These are phyloP conservation scores for Fusarium subglutinans DNA, from an alignment of 2,329 filamentous ascomycete genomes.

Conservation along the genomic window DNA sequence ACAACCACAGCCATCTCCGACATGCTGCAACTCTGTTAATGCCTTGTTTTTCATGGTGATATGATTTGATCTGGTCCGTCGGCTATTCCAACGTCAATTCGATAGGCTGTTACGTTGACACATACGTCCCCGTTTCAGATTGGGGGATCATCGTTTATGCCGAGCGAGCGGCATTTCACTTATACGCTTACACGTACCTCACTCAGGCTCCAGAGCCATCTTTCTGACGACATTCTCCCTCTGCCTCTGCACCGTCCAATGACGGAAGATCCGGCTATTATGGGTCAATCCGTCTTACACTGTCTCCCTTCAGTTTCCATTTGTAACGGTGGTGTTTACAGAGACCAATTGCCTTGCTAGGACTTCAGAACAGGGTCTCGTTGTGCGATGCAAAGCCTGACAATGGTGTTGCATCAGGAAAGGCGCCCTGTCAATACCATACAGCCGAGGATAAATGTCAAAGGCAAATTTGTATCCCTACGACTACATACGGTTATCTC, in stretches of 20 bases:
- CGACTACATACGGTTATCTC: slow-evolving; percentile 10
- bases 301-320: slow-evolving; percentile 19
- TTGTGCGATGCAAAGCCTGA: slow-evolving; percentile 21
- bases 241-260: slow-evolving; percentile 19
- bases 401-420: slow-evolving; percentile 21
- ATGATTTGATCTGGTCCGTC: slow-evolving; percentile 2
- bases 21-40: slow-evolving; percentile 1
- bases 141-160: slow-evolving; percentile 11
- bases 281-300: slow-evolving; percentile 22
- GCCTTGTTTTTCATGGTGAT: slow-evolving; percentile 15
- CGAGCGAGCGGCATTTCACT: slow-evolving; percentile 29
- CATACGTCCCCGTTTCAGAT: slow-evolving; percentile 33
- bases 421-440: slow-evolving; percentile 5
- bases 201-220: slow-evolving; percentile 3
- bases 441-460: not conserved
- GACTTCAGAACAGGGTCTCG: slow-evolving; percentile 4
- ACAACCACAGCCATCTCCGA: slow-evolving; percentile 24
- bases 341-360: slow-evolving; percentile 11
- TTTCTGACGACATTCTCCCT: slow-evolving; percentile 26
- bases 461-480: not conserved
- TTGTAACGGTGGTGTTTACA: slow-evolving; percentile 7
- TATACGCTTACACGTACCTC: slow-evolving; percentile 21
- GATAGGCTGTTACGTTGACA: slow-evolving; percentile 36
- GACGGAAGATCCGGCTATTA: slow-evolving; percentile 10
- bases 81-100: slow-evolving; percentile 5